These are phyloP conservation scores for Pichia californica DNA, from an alignment of 805 yeast species.

Conservation along the genomic window DNA sequence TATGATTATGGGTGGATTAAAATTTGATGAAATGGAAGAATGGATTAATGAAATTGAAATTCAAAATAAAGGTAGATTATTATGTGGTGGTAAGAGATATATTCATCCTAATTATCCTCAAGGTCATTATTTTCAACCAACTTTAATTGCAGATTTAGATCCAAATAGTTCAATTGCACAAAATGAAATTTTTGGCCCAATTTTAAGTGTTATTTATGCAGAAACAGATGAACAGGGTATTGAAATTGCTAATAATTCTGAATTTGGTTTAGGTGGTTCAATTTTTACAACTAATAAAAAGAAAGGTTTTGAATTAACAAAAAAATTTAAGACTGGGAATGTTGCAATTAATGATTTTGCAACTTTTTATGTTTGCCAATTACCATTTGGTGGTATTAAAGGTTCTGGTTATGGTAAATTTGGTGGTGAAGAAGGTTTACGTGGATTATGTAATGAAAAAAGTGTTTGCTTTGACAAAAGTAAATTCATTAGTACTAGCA, in stretches of 20 bases:
- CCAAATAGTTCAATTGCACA: conserved; percentile 73
- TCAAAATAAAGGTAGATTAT: conserved; percentile 66
- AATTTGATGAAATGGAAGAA: conserved; percentile 62
- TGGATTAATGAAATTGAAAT: conserved; percentile 68
- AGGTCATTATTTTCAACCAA: conserved; percentile 91
- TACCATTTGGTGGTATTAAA: conserved; percentile 93
- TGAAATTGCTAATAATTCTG: conserved; percentile 72
- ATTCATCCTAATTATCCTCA: conserved; percentile 90
- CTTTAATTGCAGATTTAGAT: conserved; percentile 77
- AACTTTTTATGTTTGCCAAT: conserved; percentile 88
- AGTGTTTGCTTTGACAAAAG: conserved; percentile 81
- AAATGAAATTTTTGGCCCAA: conserved; percentile 93
- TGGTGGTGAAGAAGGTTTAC: conserved; percentile 95
- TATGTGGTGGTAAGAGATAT: conserved; percentile 76
- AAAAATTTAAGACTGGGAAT: conserved; percentile 70
- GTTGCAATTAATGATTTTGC: conserved; percentile 98
- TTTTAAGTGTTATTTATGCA: conserved; percentile 75
- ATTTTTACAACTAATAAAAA: conserved; percentile 66
- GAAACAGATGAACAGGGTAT: conserved; percentile 59
- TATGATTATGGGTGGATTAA: conserved; percentile 65
- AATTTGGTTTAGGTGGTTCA: conserved; percentile 88
- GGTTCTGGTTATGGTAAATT: conserved; percentile 96
- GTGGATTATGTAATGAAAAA: conserved; percentile 83
- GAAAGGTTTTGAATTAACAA: conserved; percentile 57
- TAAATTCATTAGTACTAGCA: conserved; percentile 70